Evolutionary conservation across 2,329 filamentous ascomycete species (phyloP), one percentile per base, ranked within the genome.

Genomic region (Mollisiaceae sp.): DNA sequence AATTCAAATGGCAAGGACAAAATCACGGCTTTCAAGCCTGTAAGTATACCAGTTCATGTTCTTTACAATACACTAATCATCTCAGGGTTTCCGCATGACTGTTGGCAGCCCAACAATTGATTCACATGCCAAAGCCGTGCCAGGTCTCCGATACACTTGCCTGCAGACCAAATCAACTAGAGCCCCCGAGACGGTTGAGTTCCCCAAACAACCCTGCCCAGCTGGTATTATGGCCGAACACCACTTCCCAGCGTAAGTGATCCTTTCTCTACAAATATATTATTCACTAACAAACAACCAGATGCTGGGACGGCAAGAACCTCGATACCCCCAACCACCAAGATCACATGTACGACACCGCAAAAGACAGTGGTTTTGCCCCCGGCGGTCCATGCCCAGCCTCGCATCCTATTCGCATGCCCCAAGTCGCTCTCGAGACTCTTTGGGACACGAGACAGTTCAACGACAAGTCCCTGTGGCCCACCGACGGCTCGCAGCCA

Each of bases 221-320:
- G 71, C 71, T 1, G 75, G 76, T 8, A 76, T 77, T 22, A 76
- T 76, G 72, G 71, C 73, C 4, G 75, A 73, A 27, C 62, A 76
- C 35, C 70, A 74, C 15, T 77, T 78, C 55, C 69, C 69, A 11
- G 64, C 68, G 69, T 69, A 18, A 67, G 69, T 52, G n/a, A n/a
- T 58, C 27, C 43, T 22, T 27, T 43, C 39, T 39, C 22, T 24
- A 2, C 1, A 8, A 8, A 45, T 20, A 32, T n/a, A 11, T 45
- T 18, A n/a, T 22, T 35, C 2, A 22, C 63, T 68, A 59, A 68
- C 24, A 12, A 12, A 11, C 2, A 18, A 9, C 32, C 50, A 72
- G 69, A 41, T 72, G 70, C 65, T 72, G 70, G 70, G 69, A 72
- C 38, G 70, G 69, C 20, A 59, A 56, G 43, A 62, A 62, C 22